Conservation (phyloP, 2,329 filamentous ascomycete genomes). For the Cercospora brassicicola region DNA sequence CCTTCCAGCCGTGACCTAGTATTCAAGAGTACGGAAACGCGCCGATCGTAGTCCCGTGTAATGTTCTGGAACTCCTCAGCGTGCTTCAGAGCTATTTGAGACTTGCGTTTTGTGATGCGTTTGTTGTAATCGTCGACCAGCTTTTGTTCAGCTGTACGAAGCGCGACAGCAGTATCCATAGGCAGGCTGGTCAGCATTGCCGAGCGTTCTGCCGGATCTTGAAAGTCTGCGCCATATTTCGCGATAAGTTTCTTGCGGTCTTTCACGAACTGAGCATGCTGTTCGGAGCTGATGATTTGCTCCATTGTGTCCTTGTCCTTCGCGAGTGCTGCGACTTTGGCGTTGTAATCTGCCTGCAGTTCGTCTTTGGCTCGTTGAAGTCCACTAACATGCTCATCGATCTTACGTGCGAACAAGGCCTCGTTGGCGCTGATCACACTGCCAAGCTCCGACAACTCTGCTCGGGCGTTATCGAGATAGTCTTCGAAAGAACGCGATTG, state of each 20-base stretch:
- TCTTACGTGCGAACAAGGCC: slow-evolving; percentile 39
- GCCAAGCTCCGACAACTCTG: slow-evolving; percentile 39
- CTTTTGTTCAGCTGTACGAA: slow-evolving; percentile 36
- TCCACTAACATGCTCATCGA: slow-evolving; percentile 41
- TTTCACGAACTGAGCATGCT: slow-evolving; percentile 36
- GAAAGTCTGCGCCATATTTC: slow-evolving; percentile 30
- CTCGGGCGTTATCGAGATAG: slow-evolving; percentile 38
- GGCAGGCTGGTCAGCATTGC: slow-evolving; percentile 31
- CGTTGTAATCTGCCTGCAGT: slow-evolving; percentile 38
- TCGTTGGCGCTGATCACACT: slow-evolving; percentile 41
- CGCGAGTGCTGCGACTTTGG: slow-evolving; percentile 37
- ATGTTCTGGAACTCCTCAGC: slow-evolving; percentile 38
- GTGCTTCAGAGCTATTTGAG: slow-evolving; percentile 40
- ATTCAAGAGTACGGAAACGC: slow-evolving; percentile 35
- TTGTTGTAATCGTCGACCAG: slow-evolving; percentile 39
- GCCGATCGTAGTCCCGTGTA: slow-evolving; percentile 39
- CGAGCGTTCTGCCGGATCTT: slow-evolving; percentile 26
- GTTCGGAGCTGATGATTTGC: slow-evolving; percentile 33
- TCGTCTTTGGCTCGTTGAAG: slow-evolving; percentile 40
- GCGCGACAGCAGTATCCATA: slow-evolving; percentile 28
- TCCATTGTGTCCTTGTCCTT: slow-evolving; percentile 37
- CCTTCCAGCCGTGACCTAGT: slow-evolving; percentile 35
- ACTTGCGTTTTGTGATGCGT: slow-evolving; percentile 38
- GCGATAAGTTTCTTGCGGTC: slow-evolving; percentile 38
- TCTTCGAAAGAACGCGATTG: slow-evolving; percentile 38